Evolutionary conservation across 1,139 yeast genomes (phyloP).

Genomic region (Debaryomyces psychrophilus): DNA sequence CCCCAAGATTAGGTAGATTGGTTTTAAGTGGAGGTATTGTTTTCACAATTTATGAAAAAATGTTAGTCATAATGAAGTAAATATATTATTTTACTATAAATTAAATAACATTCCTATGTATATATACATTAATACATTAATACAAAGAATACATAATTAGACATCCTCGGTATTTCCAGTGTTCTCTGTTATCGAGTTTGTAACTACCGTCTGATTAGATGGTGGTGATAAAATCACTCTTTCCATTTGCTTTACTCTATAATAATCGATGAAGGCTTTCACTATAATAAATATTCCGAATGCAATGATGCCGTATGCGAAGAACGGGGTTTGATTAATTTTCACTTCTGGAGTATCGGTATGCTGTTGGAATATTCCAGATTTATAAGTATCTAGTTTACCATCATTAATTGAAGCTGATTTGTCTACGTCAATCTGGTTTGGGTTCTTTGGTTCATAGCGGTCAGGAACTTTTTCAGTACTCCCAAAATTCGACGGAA

Average conservation of each 20-base stretch:
- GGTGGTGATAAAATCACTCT: constrained; percentile 55
- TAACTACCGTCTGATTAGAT: constrained; percentile 12
- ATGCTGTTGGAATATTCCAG: constrained; percentile 33
- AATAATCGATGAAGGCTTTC: constrained; percentile 72
- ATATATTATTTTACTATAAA: not conserved
- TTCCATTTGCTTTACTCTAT: constrained; percentile 79
- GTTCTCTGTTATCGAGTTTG: constrained; percentile 14
- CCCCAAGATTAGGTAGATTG: constrained; percentile 91
- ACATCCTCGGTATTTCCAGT: constrained; percentile 1
- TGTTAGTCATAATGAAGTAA: constrained; percentile 57
- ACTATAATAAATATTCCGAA: constrained; percentile 68
- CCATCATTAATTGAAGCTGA: constrained; percentile 32
- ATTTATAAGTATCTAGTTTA: constrained; percentile 50
- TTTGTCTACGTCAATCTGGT: constrained; percentile 52
- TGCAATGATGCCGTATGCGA: constrained; percentile 63
- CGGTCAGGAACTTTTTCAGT: constrained; percentile 40
- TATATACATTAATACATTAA: constrained; percentile 5
- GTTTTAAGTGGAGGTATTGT: constrained; percentile 95
- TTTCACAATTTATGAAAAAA: constrained; percentile 90
- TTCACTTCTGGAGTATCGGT: constrained; percentile 16
- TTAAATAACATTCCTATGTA: constrained; percentile 6
- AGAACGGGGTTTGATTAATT: constrained; percentile 36
- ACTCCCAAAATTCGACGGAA: constrained; percentile 60
- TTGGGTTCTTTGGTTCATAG: constrained; percentile 59
- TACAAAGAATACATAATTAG: constrained; percentile 1